A percentile compares a stretch with the other conserved stretches of the same genome.
Conservation (phyloP, 2,329 filamentous ascomycete species). For the Coleophoma cylindrospora region DNA sequence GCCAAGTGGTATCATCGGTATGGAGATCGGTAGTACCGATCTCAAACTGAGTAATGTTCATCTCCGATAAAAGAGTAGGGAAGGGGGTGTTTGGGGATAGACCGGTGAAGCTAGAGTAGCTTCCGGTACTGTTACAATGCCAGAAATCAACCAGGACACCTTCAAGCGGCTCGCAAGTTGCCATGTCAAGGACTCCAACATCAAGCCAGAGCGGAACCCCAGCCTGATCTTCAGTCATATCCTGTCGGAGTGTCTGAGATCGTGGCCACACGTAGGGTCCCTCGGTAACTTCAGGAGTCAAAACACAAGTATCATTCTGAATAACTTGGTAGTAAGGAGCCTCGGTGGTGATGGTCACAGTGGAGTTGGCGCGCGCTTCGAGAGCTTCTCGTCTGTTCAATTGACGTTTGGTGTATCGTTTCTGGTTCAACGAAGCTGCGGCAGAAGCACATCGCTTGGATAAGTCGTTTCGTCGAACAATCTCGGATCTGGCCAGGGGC, state of each 20-base stretch:
- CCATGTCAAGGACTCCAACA: conserved; percentile 32
- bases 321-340: conserved; percentile 3
- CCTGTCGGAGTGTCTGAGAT: not conserved
- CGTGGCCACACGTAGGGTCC: conserved; percentile 36
- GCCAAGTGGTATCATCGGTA: conserved; percentile 32
- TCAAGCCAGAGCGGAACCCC: conserved; percentile 13
- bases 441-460: not conserved
- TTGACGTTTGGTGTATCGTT: not conserved
- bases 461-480: not conserved
- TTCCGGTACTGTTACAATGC: conserved; percentile 39
- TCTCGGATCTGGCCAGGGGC: not conserved
- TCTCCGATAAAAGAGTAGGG: conserved; percentile 1
- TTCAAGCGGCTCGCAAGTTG: conserved; percentile 32
- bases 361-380: not conserved
- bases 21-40: conserved; percentile 36
- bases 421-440: not conserved
- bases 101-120: conserved; percentile 33
- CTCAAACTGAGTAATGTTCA: conserved; percentile 31
- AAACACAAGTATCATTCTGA: conserved; percentile 36
- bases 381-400: not conserved
- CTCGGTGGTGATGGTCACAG: not conserved
- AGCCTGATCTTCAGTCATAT: not conserved
- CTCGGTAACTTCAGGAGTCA: conserved; percentile 45
- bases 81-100: conserved; percentile 7
- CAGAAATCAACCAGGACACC: conserved; percentile 31